Evolutionary conservation across 306 rosid species (phyloP).

Genomic region (Glycyrrhiza uralensis): DNA sequence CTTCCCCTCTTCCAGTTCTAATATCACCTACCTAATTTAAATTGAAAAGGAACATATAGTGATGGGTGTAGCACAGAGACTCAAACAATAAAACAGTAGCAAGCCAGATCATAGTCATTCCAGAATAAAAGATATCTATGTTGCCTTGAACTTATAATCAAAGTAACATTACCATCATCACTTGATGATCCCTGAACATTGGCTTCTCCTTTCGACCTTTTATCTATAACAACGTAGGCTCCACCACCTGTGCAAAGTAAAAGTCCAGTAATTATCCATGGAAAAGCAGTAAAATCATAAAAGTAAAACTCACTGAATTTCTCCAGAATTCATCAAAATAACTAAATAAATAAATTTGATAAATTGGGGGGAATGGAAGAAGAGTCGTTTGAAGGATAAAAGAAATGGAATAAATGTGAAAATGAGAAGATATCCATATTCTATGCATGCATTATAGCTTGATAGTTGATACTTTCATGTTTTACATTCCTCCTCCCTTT

Average conservation of each 20-base stretch:
- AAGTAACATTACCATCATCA: conserved; percentile 64
- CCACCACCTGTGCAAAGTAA: conserved; percentile 63
- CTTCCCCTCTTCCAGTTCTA: background rate
- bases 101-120: conserved; percentile 3
- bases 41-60: background rate
- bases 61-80: background rate
- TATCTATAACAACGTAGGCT: conserved; percentile 88
- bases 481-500: background rate
- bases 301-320: background rate
- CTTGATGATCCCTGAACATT: conserved; percentile 70
- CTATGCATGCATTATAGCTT: background rate
- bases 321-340: conserved; percentile 14
- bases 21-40: conserved; percentile 2
- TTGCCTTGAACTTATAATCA: conserved; percentile 15
- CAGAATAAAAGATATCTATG: background rate
- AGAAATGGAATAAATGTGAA: background rate
- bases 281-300: background rate
- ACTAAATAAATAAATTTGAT: background rate
- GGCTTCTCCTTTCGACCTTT: conserved; percentile 57
- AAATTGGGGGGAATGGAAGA: background rate
- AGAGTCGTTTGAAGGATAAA: background rate
- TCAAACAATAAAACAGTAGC: background rate
- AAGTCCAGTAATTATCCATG: conserved; percentile 12
- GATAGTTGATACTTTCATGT: background rate
- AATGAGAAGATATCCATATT: conserved; percentile 10